These are phyloP conservation scores for Boletus edulis DNA, from an alignment of 768 basidiomycete genomes.

Conservation along the genomic window DNA sequence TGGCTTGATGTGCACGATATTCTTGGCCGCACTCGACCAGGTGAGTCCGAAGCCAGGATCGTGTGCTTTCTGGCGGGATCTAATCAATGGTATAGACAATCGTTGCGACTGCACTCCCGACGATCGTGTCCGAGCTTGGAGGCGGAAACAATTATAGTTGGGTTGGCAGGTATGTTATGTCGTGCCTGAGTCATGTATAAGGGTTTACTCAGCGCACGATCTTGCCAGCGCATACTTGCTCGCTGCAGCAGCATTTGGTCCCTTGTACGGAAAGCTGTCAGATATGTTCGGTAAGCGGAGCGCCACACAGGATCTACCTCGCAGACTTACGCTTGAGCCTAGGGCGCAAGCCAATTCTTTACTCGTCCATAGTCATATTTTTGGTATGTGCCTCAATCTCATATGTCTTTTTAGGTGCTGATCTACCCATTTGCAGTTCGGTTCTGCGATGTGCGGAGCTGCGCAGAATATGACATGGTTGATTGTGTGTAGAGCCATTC, in stretches of 20 bases:
- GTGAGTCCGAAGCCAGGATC: slow-evolving; percentile 27
- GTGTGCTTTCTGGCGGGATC: background rate
- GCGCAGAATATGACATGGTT: slow-evolving; percentile 80
- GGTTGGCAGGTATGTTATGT: slow-evolving; percentile 58
- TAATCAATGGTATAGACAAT: slow-evolving; percentile 44
- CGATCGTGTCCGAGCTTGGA: slow-evolving; percentile 63
- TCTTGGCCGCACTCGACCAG: slow-evolving; percentile 57
- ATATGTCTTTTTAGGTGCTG: background rate
- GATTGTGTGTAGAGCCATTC: slow-evolving; percentile 71
- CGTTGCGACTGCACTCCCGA: slow-evolving; percentile 74
- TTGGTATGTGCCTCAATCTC: slow-evolving; percentile 42
- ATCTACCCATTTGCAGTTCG: slow-evolving; percentile 43
- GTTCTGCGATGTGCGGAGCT: slow-evolving; percentile 78
- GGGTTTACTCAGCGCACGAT: background rate
- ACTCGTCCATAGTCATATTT: slow-evolving; percentile 62
- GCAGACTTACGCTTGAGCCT: slow-evolving; percentile 19
- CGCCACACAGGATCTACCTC: background rate
- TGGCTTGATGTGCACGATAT: slow-evolving; percentile 30
- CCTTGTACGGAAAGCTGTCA: slow-evolving; percentile 77
- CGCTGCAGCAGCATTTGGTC: slow-evolving; percentile 61
- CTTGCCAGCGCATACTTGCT: slow-evolving; percentile 68
- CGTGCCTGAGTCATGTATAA: background rate
- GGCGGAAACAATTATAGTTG: slow-evolving; percentile 66
- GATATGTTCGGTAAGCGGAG: slow-evolving; percentile 43
- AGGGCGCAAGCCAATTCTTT: slow-evolving; percentile 73